Percentiles rank a stretch among this genome's conserved stretches.
Evolutionary conservation across 495 filamentous ascomycete genomes (phyloP).

Genomic region (Tetracladium marchalianum): DNA sequence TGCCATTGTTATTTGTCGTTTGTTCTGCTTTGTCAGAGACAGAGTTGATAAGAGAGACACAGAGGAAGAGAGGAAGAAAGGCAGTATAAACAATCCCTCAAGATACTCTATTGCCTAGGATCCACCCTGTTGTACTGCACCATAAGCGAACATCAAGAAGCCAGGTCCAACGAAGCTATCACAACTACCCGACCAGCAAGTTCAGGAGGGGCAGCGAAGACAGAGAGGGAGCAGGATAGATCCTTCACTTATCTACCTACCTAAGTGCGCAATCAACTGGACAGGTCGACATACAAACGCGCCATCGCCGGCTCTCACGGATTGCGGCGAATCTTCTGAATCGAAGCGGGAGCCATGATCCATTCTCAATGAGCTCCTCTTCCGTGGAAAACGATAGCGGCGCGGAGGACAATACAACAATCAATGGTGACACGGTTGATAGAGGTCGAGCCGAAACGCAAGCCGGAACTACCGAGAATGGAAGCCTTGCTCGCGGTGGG

Average conservation of each 20-base stretch:
- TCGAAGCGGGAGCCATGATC: slow-evolving; percentile 15
- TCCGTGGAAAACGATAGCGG: slow-evolving; percentile 36
- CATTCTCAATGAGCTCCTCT: slow-evolving; percentile 38
- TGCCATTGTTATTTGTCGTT: too few relatives aligned
- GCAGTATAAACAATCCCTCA: too few relatives aligned
- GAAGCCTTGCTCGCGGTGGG: slow-evolving; percentile 17
- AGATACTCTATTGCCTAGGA: slow-evolving; percentile 18
- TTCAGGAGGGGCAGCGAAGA: too few relatives aligned
- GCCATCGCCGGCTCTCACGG: not conserved
- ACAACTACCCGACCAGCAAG: too few relatives aligned
- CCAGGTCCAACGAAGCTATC: too few relatives aligned
- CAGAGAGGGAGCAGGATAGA: too few relatives aligned
- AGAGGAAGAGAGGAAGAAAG: too few relatives aligned
- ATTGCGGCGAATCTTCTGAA: slow-evolving; percentile 12
- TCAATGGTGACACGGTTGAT: slow-evolving; percentile 19
- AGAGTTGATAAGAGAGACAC: too few relatives aligned
- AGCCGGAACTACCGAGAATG: slow-evolving; percentile 2
- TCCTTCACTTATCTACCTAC: too few relatives aligned
- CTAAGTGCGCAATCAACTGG: too few relatives aligned
- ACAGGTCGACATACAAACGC: too few relatives aligned
- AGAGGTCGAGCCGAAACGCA: not conserved
- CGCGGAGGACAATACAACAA: slow-evolving; percentile 30
- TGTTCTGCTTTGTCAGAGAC: too few relatives aligned
- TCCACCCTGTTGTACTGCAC: slow-evolving; percentile 60
- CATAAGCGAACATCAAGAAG: slow-evolving; percentile 50